A percentile compares a stretch with the other conserved stretches of the same genome.
Conservation (phyloP, 345 rosid species). For the Noccaea caerulescens region DNA sequence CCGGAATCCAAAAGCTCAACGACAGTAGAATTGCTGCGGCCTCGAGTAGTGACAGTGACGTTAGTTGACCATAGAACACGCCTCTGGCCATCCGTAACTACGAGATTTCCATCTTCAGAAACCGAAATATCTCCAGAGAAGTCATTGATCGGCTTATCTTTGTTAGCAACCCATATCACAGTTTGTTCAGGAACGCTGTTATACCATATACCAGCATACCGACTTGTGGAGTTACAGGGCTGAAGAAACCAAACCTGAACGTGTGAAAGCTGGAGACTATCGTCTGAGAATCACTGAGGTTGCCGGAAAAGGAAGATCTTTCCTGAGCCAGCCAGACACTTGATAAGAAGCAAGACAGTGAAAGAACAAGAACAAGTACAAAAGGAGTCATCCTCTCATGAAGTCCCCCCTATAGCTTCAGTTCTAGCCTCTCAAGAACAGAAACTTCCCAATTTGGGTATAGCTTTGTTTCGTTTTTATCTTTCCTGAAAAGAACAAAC, state of each 20-base stretch:
- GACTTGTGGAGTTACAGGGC: constrained; percentile 40
- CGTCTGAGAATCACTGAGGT: constrained; percentile 30
- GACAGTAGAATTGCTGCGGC: no score
- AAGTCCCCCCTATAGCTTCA: constrained; percentile 7
- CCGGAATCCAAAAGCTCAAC: no score
- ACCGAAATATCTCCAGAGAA: constrained; percentile 48
- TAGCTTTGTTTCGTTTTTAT: background rate
- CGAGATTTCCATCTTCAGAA: constrained; percentile 53
- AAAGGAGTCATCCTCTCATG: background rate
- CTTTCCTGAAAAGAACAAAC: background rate
- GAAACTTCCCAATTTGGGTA: constrained; percentile 1
- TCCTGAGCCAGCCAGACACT: constrained; percentile 4
- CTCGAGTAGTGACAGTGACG: no score
- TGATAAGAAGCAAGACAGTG: no score
- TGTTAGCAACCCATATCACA: constrained; percentile 59
- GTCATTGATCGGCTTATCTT: constrained; percentile 49
- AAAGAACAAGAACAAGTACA: background rate
- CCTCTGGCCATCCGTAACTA: constrained; percentile 44
- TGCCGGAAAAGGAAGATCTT: constrained; percentile 18
- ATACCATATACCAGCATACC: constrained; percentile 61
- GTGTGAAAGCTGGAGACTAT: constrained; percentile 41
- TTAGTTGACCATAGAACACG: constrained; percentile 57
- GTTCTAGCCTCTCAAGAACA: background rate
- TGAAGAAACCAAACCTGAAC: constrained; percentile 30
- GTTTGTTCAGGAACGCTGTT: constrained; percentile 23